phyloP scores from a whole-genome alignment of 345 rosid species.

The Excoecaria cochinchinensis region DNA sequence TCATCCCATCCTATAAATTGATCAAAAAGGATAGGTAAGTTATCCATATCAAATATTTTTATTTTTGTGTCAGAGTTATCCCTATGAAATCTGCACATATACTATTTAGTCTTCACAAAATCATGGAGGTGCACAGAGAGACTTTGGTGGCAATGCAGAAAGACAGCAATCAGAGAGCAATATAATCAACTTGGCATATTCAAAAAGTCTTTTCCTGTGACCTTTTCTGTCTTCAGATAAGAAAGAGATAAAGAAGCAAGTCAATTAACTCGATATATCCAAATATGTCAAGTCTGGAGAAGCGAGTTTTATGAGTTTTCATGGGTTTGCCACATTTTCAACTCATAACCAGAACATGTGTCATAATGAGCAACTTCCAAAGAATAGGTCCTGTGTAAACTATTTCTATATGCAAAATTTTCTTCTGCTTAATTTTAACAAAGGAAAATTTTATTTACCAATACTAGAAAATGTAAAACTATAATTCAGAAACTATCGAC shows the following conservation, averaged over 20 bases:
- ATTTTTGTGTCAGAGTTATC: background rate
- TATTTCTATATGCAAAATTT: too few species aligned
- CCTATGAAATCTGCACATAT: background rate
- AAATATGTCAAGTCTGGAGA: background rate
- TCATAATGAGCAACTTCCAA: too few species aligned
- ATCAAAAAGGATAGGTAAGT: slow-evolving; percentile 9
- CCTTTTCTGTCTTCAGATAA: too few species aligned
- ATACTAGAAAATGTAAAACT: too few species aligned
- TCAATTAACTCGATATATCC: background rate
- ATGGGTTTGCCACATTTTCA: too few species aligned
- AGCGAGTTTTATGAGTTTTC: too few species aligned
- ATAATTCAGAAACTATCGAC: too few species aligned
- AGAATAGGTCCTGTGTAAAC: too few species aligned
- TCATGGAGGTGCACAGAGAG: background rate
- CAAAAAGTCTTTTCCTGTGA: background rate
- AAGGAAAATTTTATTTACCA: too few species aligned
- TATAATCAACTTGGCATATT: background rate
- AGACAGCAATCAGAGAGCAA: background rate
- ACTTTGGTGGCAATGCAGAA: background rate
- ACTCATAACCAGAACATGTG: too few species aligned
- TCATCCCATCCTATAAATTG: slow-evolving; percentile 88
- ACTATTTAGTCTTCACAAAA: background rate
- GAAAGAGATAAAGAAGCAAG: background rate
- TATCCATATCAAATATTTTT: background rate
- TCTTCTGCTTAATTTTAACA: too few species aligned